A percentile compares a stretch with the other conserved stretches of the same genome.
These are phyloP conservation scores for Colletotrichum nymphaeae DNA, from an alignment of 2,329 filamentous ascomycete genomes.

Conservation along the genomic window DNA sequence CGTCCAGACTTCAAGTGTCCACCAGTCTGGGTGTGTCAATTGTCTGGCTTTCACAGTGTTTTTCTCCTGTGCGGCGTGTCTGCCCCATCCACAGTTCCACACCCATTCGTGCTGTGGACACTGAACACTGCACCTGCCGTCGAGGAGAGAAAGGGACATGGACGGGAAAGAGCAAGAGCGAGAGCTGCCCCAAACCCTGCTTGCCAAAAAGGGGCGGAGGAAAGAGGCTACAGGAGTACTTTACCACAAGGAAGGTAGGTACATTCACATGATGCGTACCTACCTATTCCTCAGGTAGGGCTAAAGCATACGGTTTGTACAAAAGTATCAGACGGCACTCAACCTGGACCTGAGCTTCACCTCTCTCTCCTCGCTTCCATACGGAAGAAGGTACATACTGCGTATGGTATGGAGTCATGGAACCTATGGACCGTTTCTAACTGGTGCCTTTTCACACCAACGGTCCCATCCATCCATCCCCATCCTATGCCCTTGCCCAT, in stretches of 20 bases:
- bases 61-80: background rate
- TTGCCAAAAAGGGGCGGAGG: background rate
- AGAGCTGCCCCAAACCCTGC: background rate
- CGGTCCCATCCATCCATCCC: background rate
- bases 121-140: background rate
- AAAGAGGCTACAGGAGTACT: background rate
- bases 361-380: background rate
- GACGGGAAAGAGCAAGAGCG: background rate
- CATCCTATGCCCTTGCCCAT: background rate
- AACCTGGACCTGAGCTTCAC: too few species aligned
- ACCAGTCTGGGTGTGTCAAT: too few species aligned
- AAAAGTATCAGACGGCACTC: background rate
- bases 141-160: background rate
- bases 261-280: background rate
- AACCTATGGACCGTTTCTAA: background rate
- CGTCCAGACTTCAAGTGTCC: background rate
- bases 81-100: background rate
- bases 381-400: too few species aligned
- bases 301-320: background rate
- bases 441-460: background rate
- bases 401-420: background rate
- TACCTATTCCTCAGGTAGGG: background rate
- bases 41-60: background rate
- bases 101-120: background rate
- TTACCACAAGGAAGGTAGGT: background rate